Evolutionary conservation across 768 basidiomycete species (phyloP).

Genomic region (Naganishia vishniacii): DNA sequence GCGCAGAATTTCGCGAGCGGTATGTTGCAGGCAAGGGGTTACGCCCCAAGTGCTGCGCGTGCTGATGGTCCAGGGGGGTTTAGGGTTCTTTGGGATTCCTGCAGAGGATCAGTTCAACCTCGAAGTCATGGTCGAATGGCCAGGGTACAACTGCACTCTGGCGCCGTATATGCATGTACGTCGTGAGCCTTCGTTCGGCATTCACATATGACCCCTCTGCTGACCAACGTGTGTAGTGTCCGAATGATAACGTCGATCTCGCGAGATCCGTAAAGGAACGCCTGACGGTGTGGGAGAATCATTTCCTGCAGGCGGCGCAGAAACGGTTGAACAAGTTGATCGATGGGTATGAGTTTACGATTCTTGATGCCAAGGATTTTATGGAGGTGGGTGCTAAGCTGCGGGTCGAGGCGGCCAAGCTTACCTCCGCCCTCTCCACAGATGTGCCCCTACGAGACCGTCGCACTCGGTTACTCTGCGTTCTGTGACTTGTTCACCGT

Average conservation of each 20-base stretch:
- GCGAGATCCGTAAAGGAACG: slow-evolving; percentile 25
- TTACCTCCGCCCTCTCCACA: neutral
- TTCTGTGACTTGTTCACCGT: slow-evolving; percentile 87
- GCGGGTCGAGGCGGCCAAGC: neutral
- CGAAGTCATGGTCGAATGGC: slow-evolving; percentile 65
- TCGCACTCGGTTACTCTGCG: slow-evolving; percentile 80
- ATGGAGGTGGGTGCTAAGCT: slow-evolving; percentile 38
- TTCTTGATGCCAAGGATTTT: slow-evolving; percentile 39
- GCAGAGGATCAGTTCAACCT: slow-evolving; percentile 65
- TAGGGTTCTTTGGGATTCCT: slow-evolving; percentile 70
- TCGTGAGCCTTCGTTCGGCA: too few species aligned
- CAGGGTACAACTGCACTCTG: slow-evolving; percentile 73
- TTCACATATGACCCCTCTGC: too few species aligned
- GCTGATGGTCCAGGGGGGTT: too few species aligned
- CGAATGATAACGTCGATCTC: slow-evolving; percentile 33
- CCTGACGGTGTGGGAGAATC: slow-evolving; percentile 58
- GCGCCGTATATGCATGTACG: slow-evolving; percentile 67
- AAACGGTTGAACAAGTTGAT: slow-evolving; percentile 56
- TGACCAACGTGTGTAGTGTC: too few species aligned
- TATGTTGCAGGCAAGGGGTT: too few species aligned
- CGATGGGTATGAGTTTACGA: slow-evolving; percentile 37
- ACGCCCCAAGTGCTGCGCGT: too few species aligned
- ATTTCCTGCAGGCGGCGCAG: slow-evolving; percentile 66
- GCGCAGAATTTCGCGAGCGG: slow-evolving; percentile 58
- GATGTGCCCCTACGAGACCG: slow-evolving; percentile 55